phyloP scores from a whole-genome alignment of 495 filamentous ascomycete genomes.

The Rostrohypoxylon terebratum region DNA sequence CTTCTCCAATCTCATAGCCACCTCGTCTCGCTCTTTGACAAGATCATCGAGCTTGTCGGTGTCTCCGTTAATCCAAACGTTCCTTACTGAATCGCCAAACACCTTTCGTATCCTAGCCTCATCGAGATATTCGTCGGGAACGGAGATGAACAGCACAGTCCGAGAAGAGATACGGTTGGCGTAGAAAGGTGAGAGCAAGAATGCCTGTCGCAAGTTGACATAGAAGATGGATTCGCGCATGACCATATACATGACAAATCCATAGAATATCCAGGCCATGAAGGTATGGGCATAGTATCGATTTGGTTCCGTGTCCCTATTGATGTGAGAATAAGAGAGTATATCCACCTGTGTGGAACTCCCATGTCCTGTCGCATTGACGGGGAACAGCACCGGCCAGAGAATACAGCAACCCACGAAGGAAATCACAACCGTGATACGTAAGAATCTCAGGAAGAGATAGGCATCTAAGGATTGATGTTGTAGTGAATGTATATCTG shows the following conservation, averaged over 20 bases:
- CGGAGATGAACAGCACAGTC: slow-evolving; percentile 91
- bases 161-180: slow-evolving; percentile 90
- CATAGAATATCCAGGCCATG: slow-evolving; percentile 80
- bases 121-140: slow-evolving; percentile 79
- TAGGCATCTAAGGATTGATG: slow-evolving; percentile 92
- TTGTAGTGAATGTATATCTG: slow-evolving; percentile 85
- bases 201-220: slow-evolving; percentile 96
- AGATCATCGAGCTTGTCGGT: slow-evolving; percentile 83
- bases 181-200: slow-evolving; percentile 87
- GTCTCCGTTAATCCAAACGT: slow-evolving; percentile 87
- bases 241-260: slow-evolving; percentile 88
- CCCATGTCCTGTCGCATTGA: slow-evolving; percentile 84
- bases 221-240: slow-evolving; percentile 93
- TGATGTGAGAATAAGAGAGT: slow-evolving; percentile 80
- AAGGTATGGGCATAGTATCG: slow-evolving; percentile 83
- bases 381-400: slow-evolving; percentile 86
- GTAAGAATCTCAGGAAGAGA: slow-evolving; percentile 86
- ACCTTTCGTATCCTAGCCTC: slow-evolving; percentile 78
- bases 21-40: slow-evolving; percentile 85
- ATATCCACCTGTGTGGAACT: slow-evolving; percentile 76
- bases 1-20: slow-evolving; percentile 86
- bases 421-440: slow-evolving; percentile 75
- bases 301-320: slow-evolving; percentile 61
- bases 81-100: slow-evolving; percentile 83
- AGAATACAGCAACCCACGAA: slow-evolving; percentile 85